These are phyloP conservation scores for Trichomonascus vanleenenianus DNA, from an alignment of 805 yeast genomes.

Conservation along the genomic window DNA sequence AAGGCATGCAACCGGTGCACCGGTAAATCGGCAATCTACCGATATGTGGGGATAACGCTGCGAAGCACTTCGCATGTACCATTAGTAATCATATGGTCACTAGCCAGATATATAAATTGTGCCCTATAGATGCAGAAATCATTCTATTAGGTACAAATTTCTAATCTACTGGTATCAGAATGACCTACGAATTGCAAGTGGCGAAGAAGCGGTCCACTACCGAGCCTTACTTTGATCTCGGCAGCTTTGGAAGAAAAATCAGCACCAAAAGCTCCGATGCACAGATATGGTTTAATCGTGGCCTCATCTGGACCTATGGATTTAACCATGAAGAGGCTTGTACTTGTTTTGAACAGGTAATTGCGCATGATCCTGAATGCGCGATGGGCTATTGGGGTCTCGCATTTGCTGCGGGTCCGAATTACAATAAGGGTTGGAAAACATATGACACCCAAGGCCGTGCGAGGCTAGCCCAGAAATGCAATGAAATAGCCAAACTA, in stretches of 20 bases:
- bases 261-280: not conserved
- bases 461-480: not conserved
- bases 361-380: not conserved
- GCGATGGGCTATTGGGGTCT: not conserved
- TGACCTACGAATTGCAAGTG: too few relatives aligned
- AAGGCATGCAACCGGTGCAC: too few relatives aligned
- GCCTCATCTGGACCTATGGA: not conserved
- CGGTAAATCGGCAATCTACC: too few relatives aligned
- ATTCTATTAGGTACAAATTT: too few relatives aligned
- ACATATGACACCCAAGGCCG: not conserved
- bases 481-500: not conserved
- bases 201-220: too few relatives aligned
- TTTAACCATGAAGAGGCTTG: not conserved
- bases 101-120: too few relatives aligned
- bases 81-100: too few relatives aligned
- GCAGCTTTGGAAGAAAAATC: not conserved
- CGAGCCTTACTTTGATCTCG: not conserved
- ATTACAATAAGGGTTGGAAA: not conserved
- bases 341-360: not conserved
- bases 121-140: too few relatives aligned
- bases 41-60: too few relatives aligned
- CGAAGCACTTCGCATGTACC: too few relatives aligned
- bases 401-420: not conserved
- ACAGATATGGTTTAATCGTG: not conserved
- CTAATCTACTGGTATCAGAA: too few relatives aligned